These are phyloP conservation scores for Lactarius sanguifluus DNA, from an alignment of 768 basidiomycete genomes.

Conservation along the genomic window DNA sequence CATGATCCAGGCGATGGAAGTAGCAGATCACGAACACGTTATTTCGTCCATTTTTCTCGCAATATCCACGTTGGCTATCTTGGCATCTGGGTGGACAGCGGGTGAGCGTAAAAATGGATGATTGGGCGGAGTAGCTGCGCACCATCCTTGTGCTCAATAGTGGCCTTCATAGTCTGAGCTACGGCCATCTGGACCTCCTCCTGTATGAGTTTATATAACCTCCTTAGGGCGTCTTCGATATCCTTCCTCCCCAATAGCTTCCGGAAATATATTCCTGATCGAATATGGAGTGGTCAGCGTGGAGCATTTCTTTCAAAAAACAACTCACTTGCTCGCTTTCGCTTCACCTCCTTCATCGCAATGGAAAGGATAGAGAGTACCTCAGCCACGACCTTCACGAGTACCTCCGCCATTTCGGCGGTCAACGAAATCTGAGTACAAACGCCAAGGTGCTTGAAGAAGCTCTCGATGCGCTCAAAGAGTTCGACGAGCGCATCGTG, in stretches of 20 bases:
- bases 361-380: conserved; percentile 9
- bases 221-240: background rate
- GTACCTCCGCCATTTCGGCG: background rate
- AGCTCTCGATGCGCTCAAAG: background rate
- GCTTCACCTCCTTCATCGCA: conserved; percentile 2
- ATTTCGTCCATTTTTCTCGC: background rate
- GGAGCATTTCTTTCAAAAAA: background rate
- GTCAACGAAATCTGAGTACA: background rate
- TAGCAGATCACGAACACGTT: background rate
- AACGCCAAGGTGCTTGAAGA: conserved; percentile 3
- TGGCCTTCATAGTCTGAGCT: background rate
- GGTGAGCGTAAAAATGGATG: background rate
- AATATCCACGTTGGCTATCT: background rate
- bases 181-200: background rate
- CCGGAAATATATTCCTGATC: background rate
- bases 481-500: conserved; percentile 10
- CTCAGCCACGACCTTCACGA: conserved; percentile 6
- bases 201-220: background rate
- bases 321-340: background rate
- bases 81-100: background rate
- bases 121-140: background rate
- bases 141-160: background rate
- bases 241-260: conserved; percentile 10
- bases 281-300: background rate
- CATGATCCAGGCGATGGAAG: background rate